Evolutionary conservation across 2,329 filamentous ascomycete species (phyloP).

Genomic region (Fusarium sacchari): DNA sequence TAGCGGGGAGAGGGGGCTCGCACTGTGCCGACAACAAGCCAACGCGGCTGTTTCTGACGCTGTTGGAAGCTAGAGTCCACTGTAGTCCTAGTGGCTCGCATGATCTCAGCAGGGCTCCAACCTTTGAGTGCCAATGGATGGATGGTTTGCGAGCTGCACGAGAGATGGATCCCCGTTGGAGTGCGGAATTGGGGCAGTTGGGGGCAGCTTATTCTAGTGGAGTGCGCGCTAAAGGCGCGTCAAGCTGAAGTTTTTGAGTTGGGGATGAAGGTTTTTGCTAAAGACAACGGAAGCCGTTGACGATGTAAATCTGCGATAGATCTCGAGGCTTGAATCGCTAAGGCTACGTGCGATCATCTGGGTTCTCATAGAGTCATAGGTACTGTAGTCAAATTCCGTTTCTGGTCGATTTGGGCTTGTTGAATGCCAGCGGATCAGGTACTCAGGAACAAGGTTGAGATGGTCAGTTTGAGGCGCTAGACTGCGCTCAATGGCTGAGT

Average conservation of each 20-base stretch:
- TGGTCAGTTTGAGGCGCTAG: slow-evolving; percentile 38
- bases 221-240: slow-evolving; percentile 38
- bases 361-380: no score
- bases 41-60: slow-evolving; percentile 28
- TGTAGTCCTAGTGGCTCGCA: slow-evolving; percentile 31
- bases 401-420: slow-evolving; percentile 1
- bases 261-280: neutral
- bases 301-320: neutral
- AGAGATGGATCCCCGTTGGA: slow-evolving; percentile 11
- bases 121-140: slow-evolving; percentile 9
- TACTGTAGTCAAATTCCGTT: slow-evolving; percentile 5
- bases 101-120: slow-evolving; percentile 20
- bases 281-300: neutral
- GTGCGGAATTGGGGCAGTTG: slow-evolving; percentile 28
- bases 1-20: slow-evolving; percentile 23
- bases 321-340: neutral
- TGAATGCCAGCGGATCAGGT: slow-evolving; percentile 28
- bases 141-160: slow-evolving; percentile 17
- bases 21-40: slow-evolving; percentile 32
- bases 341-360: neutral
- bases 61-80: slow-evolving; percentile 31
- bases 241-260: slow-evolving; percentile 8
- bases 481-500: slow-evolving; percentile 26
- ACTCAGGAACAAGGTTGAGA: slow-evolving; percentile 38
- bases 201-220: slow-evolving; percentile 33